Evolutionary conservation across 2,329 filamentous ascomycete species (phyloP).

Genomic region (Diaporthe helianthi): DNA sequence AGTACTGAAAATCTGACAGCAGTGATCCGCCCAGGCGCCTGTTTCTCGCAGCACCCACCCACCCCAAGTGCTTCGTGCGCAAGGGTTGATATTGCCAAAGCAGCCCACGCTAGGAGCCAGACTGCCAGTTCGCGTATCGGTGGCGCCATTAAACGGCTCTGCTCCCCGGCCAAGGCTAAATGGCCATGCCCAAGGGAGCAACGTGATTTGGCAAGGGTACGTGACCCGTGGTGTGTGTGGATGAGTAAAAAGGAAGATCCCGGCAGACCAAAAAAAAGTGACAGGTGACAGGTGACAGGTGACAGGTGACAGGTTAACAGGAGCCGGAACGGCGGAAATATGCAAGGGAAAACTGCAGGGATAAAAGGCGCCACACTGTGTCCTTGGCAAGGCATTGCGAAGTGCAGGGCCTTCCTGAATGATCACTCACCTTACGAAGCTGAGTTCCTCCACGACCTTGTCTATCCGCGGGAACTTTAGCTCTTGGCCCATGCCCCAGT

Average conservation of each 20-base stretch:
- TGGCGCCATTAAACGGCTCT: constrained; percentile 3
- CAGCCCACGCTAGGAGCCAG: background rate
- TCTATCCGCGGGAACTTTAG: constrained; percentile 58
- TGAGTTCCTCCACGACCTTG: constrained; percentile 71
- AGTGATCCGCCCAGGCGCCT: background rate
- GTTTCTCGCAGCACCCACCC: background rate
- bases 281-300: constrained; percentile 19
- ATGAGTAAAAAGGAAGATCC: background rate
- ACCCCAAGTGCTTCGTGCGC: background rate
- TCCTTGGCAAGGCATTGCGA: background rate
- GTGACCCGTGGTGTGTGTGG: background rate
- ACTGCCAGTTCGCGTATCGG: constrained; percentile 4
- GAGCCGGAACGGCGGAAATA: constrained; percentile 12
- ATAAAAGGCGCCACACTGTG: constrained; percentile 15
- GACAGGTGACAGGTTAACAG: constrained; percentile 21
- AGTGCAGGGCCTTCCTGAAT: constrained; percentile 15
- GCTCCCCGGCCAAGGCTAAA: background rate
- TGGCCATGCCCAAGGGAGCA: constrained; percentile 7
- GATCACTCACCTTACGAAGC: constrained; percentile 71
- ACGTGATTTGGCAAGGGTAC: constrained; percentile 5
- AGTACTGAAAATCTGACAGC: background rate
- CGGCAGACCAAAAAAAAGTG: background rate
- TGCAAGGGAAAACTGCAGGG: constrained; percentile 22
- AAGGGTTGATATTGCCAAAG: constrained; percentile 4
- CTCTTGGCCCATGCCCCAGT: constrained; percentile 63